phyloP scores from a whole-genome alignment of 306 rosid species.

The Cucurbita moschata region DNA sequence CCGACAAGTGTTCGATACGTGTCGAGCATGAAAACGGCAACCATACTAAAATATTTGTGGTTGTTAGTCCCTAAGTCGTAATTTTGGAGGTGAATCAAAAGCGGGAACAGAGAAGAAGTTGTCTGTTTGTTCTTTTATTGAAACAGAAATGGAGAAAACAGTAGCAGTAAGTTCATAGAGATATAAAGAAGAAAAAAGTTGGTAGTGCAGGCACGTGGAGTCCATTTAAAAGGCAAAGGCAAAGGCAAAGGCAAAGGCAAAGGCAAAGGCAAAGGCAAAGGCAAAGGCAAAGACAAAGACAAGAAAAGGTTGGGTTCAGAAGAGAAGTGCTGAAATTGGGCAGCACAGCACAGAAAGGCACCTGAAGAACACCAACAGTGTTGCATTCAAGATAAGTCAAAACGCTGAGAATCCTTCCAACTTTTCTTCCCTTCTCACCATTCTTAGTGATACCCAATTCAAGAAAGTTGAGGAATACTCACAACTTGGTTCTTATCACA shows the following conservation, averaged over 20 bases:
- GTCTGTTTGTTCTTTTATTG: not conserved
- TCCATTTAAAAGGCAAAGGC: slow-evolving; percentile 37
- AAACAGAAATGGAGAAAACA: slow-evolving; percentile 6
- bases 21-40: not conserved
- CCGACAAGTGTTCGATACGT: too few species aligned
- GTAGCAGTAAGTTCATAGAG: not conserved
- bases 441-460: not conserved
- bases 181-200: slow-evolving; percentile 4
- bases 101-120: not conserved
- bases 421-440: not conserved
- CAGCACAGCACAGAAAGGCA: not conserved
- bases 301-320: slow-evolving; percentile 13
- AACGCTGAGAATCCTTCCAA: not conserved
- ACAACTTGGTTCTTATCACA: not conserved
- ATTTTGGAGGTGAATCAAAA: not conserved
- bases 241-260: not conserved
- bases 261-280: not conserved
- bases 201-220: slow-evolving; percentile 67
- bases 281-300: too few species aligned
- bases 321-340: slow-evolving; percentile 17
- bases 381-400: not conserved
- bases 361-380: not conserved
- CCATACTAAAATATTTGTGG: not conserved
- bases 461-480: not conserved
- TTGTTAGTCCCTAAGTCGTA: not conserved